A percentile compares a stretch with the other conserved stretches of the same genome.
Evolutionary conservation across 106 monocot species (phyloP).

Genomic region (Cymbidium sinense): DNA sequence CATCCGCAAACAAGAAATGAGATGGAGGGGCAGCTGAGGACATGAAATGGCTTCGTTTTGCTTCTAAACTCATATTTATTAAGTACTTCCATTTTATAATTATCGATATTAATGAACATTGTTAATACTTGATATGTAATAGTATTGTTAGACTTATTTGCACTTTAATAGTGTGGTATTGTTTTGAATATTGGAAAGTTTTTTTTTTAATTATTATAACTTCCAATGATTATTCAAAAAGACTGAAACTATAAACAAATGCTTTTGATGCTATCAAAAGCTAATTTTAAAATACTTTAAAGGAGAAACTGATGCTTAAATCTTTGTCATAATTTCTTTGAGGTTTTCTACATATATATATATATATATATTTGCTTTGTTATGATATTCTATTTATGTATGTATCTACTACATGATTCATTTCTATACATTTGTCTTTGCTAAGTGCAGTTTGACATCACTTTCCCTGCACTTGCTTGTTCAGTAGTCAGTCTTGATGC

Average conservation of each 20-base stretch:
- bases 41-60: too few relatives aligned
- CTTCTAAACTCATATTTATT: not conserved
- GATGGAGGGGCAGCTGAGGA: too few relatives aligned
- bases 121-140: not conserved
- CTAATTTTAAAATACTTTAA: not conserved
- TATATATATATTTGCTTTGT: not conserved
- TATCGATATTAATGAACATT: not conserved
- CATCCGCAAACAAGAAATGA: too few relatives aligned
- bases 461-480: constrained; percentile 84
- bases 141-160: not conserved
- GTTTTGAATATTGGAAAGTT: not conserved
- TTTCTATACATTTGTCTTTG: constrained; percentile 3
- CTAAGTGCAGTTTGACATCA: constrained; percentile 89
- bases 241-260: not conserved
- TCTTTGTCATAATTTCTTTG: not conserved
- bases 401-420: not conserved
- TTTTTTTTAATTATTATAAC: not conserved
- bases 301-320: not conserved
- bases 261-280: not conserved
- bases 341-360: not conserved
- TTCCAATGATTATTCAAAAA: not conserved
- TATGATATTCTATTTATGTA: not conserved
- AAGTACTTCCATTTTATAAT: not conserved
- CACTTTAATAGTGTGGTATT: not conserved
- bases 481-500: constrained; percentile 87